phyloP scores from a whole-genome alignment of 805 yeast genomes.

The Saccharomycopsis javanensis region DNA sequence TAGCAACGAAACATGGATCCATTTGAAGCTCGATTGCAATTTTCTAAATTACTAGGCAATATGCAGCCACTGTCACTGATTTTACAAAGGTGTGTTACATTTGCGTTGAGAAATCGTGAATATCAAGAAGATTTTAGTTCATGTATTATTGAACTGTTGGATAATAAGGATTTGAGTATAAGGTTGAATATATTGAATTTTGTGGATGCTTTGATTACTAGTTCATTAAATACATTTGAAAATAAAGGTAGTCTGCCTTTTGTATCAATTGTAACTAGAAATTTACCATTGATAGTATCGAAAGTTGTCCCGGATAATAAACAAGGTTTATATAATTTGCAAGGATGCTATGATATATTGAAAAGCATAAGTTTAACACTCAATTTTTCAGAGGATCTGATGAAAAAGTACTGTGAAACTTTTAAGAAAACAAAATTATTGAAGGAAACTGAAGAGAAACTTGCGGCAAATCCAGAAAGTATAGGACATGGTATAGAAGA shows the following conservation, averaged over 20 bases:
- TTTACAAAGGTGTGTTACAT: constrained; percentile 38
- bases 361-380: constrained; percentile 5
- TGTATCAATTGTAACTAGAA: constrained; percentile 24
- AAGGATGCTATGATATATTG: constrained; percentile 6
- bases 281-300: constrained; percentile 28
- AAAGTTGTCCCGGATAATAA: constrained; percentile 28
- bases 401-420: background rate
- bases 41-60: constrained; percentile 30
- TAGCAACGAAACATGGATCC: constrained; percentile 54
- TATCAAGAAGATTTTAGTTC: constrained; percentile 61
- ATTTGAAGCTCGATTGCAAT: constrained; percentile 74
- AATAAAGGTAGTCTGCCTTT: constrained; percentile 20
- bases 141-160: constrained; percentile 50
- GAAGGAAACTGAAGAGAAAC: background rate
- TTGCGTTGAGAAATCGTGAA: constrained; percentile 47
- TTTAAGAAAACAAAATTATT: background rate
- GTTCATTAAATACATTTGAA: constrained; percentile 23
- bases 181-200: constrained; percentile 62
- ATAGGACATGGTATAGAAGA: constrained; percentile 2
- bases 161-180: constrained; percentile 45
- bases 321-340: constrained; percentile 15
- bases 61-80: constrained; percentile 12
- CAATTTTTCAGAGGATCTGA: background rate
- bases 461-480: background rate
- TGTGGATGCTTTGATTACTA: constrained; percentile 48